These are phyloP conservation scores for Sonneratia alba DNA, from an alignment of 345 rosid genomes.

Conservation along the genomic window DNA sequence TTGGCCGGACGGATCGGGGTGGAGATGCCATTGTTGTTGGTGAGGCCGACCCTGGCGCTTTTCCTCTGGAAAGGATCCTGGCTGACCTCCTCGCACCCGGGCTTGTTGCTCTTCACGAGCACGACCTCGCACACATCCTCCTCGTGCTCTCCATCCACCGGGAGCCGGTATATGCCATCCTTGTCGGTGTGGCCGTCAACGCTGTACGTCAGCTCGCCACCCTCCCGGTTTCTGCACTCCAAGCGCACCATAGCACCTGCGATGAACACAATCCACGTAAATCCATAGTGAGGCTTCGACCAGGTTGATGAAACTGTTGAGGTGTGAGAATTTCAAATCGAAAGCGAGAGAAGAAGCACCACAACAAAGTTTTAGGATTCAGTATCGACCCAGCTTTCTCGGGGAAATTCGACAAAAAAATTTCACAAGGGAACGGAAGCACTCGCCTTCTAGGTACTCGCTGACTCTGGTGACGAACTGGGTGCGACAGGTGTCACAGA, in stretches of 20 bases:
- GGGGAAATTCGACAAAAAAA: too few species aligned
- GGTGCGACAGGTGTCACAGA: conserved; percentile 60
- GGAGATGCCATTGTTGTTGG: conserved; percentile 40
- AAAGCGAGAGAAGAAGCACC: too few species aligned
- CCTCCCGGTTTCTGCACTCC: conserved; percentile 42
- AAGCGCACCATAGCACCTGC: conserved; percentile 49
- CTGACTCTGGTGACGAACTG: conserved; percentile 47
- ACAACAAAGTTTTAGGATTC: too few species aligned
- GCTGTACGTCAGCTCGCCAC: conserved; percentile 21
- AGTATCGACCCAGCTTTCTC: too few species aligned
- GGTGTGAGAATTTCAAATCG: too few species aligned
- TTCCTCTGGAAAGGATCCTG: conserved; percentile 21
- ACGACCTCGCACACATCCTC: conserved; percentile 55
- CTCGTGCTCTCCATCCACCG: conserved; percentile 50
- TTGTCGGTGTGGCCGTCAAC: conserved; percentile 33
- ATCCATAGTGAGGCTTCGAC: too few species aligned
- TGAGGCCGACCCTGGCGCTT: conserved; percentile 39
- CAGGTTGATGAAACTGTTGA: too few species aligned
- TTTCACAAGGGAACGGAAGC: too few species aligned
- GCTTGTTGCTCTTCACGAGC: conserved; percentile 32
- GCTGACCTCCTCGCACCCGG: conserved; percentile 39
- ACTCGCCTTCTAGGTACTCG: conserved; percentile 31
- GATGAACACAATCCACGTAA: background rate
- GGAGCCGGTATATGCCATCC: conserved; percentile 37
- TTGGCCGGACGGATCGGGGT: conserved; percentile 28